Evolutionary conservation across 2,329 filamentous ascomycete species (phyloP), one percentile per base, ranked within the genome.

Genomic region (Cladosporium phlei): DNA sequence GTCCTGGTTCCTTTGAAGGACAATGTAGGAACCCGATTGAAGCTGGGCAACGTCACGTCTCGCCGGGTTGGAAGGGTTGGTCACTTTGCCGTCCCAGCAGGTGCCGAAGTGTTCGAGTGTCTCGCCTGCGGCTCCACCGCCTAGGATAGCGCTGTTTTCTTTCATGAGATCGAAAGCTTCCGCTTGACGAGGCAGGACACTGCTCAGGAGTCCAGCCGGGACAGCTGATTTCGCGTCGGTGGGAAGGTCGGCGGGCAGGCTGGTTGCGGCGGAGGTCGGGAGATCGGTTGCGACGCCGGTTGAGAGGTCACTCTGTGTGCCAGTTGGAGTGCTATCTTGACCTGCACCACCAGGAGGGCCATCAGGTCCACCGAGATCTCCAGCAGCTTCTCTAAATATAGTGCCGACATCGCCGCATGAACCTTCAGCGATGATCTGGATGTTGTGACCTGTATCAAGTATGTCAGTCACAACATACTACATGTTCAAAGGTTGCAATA

Each of bases 351-450:
- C 19, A 14, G 34, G 34, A 37, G 34, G 34, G 11, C 34, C 34
- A n/a, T n/a, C n/a, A 30, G 27, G 25, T 20, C 37, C 37, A 12
- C 30, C 42, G 8, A 17, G 12, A 5, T 24, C 32, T 24, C 24
- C 42, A 6, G 25, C 19, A 9, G 21, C 25, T n/a, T 45, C 24
- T 2, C 42, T 24, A 32, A 45, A 45, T 10, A 45, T 21, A 5
- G 17, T 45, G 12, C 24, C 33, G 22, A 20, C 24, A 12, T 45
- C 42, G 2, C 47, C 50, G 0, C 70, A 71, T 0, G 46, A 32
- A 12, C 71, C 71, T 39, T 65, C 60, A 8, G 65, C 66, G 2
- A 74, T 64, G 5, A 73, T 55, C 46, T 66, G 68, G 56, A 73
- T 68, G 55, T 74, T 69, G 55, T 74, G 72, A 9, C 42, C 40